Base-by-base conservation (phyloP, 768 basidiomycete genomes). In the Rhizopogon vulgaris region DNA sequence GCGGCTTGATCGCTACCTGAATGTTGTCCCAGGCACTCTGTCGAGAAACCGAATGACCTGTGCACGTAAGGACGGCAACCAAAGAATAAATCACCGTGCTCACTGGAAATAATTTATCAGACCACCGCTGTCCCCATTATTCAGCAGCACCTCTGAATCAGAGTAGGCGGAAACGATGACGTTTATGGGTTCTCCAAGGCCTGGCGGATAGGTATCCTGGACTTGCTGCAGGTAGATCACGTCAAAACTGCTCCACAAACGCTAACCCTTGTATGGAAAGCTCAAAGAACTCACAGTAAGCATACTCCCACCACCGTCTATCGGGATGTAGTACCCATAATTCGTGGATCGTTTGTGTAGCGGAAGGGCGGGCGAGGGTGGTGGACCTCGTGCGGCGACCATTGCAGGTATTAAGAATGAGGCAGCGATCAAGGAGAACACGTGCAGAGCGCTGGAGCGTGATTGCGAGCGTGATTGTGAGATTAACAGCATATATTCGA, bases 181-280 rank as follows among this genome's bases (percentile, higher is more conserved):
- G 60, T 96, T 96, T 40, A 95, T 67, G 5, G 93, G 93, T 70
- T 95, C 94, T 34, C 90, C 90, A 45, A 87, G 82, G 6, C 87
- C 90, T 41, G 72, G 63, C 2, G 88, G 87, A 60, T 71, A 83
- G 7, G 89, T 90, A 15, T 64, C 58, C 10, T 71, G 72, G 6
- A 81, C 75, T 67, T 75, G 57, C 83, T 87, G 55, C 6, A 58
- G 49, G 27, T 49, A 51, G 28, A 40, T 43, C 46, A 37, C 32
- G 37, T 48, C 18, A 38, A 22, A 39, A 46, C 12, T 18, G 12
- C 18, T 18, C 8, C 43, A 30, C 30, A 18, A 30, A n/a, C 53
- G 9, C 34, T 25, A 15, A 12, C 22, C 34, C 32, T 15, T 17
- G 37, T 27, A 28, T 38, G 45, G 12, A 18, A 30, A 50, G 51